Evolutionary conservation across 176 grass and related monocot genomes (phyloP), one percentile per base, ranked within the genome.

Genomic region (Calamus simplicifolius): DNA sequence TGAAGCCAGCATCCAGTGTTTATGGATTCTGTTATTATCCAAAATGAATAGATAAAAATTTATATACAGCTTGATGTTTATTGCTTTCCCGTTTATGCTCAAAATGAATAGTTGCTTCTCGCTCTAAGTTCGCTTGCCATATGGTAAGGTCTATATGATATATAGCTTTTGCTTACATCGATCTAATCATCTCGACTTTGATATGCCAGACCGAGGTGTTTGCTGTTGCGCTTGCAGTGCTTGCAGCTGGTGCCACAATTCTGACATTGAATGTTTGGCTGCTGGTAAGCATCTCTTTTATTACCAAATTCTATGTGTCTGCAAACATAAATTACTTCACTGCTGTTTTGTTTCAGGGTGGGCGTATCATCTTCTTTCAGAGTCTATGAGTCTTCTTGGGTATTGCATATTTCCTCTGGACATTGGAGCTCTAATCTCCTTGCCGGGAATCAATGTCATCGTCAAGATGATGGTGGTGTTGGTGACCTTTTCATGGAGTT

Each of bases 391-490:
- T 57, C 55, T 57, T 57, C 23, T 27, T 0, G 23, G 23, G 6
- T 57, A 57, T 19, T 57, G 56, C 25, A 6, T 58, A 10, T 58
- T 58, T 16, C 56, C 56, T 58, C 16, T 58, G 14, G 23, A 29
- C 23, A 15, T 58, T 29, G 23, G 56, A 58, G 56, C 56, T 58
- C 56, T 29, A 17, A 58, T 58, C 25, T 27, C 25, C 19, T 27
- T 27, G 25, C 56, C 17, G 19, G 26, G 26, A 58, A 27, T 16
- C 1, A 58, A 58, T 17, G 56, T 58, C 26, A 5, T 29, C 3
- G n/a, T 58, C 56, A 29, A 58, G 56, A 58, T 58, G 26, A 17
- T 29, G 18, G 55, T 57, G 55, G 55, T 27, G 19, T 57, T 19
- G 12, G 13, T 27, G 27, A 57, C 23, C 4, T 57, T 16, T 21